Evolutionary conservation across 345 rosid species (phyloP).

Genomic region (Salix brachista): DNA sequence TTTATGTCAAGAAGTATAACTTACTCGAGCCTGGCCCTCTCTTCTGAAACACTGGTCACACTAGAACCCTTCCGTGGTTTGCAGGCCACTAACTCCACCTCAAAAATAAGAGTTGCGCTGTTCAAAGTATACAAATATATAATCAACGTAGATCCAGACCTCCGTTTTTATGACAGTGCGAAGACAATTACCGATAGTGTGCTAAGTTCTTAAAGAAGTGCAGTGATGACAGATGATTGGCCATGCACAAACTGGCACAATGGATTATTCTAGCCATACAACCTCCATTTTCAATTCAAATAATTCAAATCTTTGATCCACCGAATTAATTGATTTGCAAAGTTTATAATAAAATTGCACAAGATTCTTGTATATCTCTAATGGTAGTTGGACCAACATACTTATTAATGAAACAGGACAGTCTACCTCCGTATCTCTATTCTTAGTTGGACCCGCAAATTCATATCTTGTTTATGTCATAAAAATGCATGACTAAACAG

Average conservation of each 20-base stretch:
- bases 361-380: background rate
- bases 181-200: background rate
- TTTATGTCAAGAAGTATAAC: conserved; percentile 13
- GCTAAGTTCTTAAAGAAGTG: background rate
- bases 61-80: conserved; percentile 79
- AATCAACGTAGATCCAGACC: background rate
- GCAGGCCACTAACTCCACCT: conserved; percentile 79
- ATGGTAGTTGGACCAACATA: background rate
- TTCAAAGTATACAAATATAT: conserved; percentile 17
- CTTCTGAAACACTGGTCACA: conserved; percentile 61
- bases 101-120: conserved; percentile 84
- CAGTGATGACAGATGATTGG: background rate
- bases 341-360: background rate
- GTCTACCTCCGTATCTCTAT: too few species aligned
- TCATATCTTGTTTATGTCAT: too few species aligned
- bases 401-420: too few species aligned
- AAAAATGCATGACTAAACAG: too few species aligned
- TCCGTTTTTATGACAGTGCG: too few species aligned
- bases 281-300: background rate
- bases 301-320: background rate
- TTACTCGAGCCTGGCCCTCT: conserved; percentile 90
- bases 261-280: background rate
- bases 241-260: background rate
- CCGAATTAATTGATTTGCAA: background rate
- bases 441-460: too few species aligned